phyloP scores from a whole-genome alignment of 75 land plant species.

The Cryptomeria japonica region DNA sequence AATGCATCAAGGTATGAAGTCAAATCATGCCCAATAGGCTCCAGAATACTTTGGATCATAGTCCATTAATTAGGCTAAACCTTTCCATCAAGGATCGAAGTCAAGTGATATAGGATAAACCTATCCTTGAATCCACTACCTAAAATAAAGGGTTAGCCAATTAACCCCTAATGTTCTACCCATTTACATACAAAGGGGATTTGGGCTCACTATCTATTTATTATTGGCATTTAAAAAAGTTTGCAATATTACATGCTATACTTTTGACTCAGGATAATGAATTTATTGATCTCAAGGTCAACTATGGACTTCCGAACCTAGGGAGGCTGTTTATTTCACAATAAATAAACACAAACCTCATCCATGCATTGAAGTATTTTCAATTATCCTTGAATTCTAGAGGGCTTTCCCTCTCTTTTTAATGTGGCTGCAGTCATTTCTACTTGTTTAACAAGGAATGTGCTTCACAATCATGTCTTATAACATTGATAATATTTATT shows the following conservation, averaged over 20 bases:
- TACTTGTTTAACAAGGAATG: background rate
- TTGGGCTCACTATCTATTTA: no score
- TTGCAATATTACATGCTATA: background rate
- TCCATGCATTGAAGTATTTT: background rate
- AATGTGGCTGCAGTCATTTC: background rate
- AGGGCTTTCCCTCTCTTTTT: no score
- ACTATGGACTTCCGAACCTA: background rate
- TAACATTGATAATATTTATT: no score
- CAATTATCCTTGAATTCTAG: background rate
- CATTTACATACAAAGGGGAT: no score
- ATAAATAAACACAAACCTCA: background rate
- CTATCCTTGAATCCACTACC: no score
- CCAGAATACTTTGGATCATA: no score
- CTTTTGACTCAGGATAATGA: background rate
- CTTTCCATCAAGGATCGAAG: no score
- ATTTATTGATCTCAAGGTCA: background rate
- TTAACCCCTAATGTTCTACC: no score
- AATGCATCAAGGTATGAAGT: no score
- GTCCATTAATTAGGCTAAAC: background rate
- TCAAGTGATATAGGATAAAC: no score
- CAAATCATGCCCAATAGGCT: no score
- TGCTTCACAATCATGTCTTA: background rate
- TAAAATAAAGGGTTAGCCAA: no score
- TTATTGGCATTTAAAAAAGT: background rate
- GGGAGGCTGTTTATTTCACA: background rate